Evolutionary conservation across 2,329 filamentous ascomycete species (phyloP).

Genomic region (Pestalotiopsis sp.): DNA sequence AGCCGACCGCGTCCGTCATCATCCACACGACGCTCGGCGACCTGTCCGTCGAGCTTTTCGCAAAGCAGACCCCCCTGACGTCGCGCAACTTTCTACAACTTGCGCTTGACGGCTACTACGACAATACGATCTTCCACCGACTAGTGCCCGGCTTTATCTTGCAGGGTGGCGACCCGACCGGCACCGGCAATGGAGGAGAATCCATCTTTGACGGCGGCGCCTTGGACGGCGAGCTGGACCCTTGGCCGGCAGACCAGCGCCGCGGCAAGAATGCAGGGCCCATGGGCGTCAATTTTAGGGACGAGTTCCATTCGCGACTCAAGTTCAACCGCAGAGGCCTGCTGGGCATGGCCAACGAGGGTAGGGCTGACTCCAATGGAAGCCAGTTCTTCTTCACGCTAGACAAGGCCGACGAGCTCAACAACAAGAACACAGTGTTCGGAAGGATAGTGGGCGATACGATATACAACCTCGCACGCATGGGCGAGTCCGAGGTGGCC

Average conservation of each 20-base stretch:
- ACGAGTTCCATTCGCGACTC: constrained; percentile 90
- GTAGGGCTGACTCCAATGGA: constrained; percentile 77
- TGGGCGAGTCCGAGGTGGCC: constrained; percentile 83
- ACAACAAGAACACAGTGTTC: constrained; percentile 90
- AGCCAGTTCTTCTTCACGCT: constrained; percentile 98
- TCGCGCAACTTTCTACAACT: constrained; percentile 96
- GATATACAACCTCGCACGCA: constrained; percentile 93
- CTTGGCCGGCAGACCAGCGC: constrained; percentile 69
- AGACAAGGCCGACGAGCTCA: constrained; percentile 81
- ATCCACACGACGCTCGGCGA: constrained; percentile 90
- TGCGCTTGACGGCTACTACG: constrained; percentile 94
- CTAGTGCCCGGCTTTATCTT: constrained; percentile 90
- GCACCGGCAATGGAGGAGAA: constrained; percentile 88
- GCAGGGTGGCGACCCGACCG: constrained; percentile 93
- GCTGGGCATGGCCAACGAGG: constrained; percentile 94
- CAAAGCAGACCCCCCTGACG: constrained; percentile 88
- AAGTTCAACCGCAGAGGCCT: constrained; percentile 92
- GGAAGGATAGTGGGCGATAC: constrained; percentile 90
- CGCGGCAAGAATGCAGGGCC: constrained; percentile 63
- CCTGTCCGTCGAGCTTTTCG: constrained; percentile 89
- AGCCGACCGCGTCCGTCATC: constrained; percentile 89
- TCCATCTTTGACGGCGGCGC: constrained; percentile 88
- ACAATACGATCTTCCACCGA: constrained; percentile 91
- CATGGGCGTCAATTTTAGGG: constrained; percentile 66
- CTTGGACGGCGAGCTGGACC: constrained; percentile 72